A percentile compares a stretch with the other conserved stretches of the same genome.
These are phyloP conservation scores for Colletotrichum sp. DNA, from an alignment of 2,329 filamentous ascomycete genomes.

Conservation along the genomic window DNA sequence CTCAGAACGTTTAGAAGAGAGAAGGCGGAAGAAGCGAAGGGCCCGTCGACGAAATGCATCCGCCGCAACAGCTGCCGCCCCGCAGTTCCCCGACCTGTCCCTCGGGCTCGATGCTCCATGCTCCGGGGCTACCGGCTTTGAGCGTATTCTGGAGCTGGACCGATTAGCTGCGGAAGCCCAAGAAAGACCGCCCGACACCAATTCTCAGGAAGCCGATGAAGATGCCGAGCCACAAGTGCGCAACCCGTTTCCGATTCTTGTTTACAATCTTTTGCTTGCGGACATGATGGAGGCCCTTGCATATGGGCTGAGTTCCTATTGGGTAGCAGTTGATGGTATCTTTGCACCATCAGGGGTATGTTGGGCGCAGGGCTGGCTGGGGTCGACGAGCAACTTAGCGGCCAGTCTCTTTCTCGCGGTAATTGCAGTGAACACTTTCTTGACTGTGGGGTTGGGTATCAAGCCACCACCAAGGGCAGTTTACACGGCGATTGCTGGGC, in stretches of 20 bases:
- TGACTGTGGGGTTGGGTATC: constrained; percentile 55
- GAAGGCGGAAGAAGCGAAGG: background rate
- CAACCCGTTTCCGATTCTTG: constrained; percentile 65
- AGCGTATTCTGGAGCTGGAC: constrained; percentile 1
- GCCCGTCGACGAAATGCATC: background rate
- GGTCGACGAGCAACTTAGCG: constrained; percentile 61
- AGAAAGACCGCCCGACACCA: background rate
- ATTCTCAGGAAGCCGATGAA: background rate
- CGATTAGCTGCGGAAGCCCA: background rate
- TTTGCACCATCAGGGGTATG: constrained; percentile 53
- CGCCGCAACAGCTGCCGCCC: background rate
- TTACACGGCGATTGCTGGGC: constrained; percentile 40
- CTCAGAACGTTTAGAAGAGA: background rate
- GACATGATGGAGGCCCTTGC: constrained; percentile 62
- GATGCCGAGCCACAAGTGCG: background rate
- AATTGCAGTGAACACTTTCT: constrained; percentile 64
- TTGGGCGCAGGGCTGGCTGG: constrained; percentile 60
- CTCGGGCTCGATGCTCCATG: background rate
- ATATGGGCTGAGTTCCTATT: constrained; percentile 60
- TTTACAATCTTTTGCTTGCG: constrained; percentile 64
- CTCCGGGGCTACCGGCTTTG: background rate
- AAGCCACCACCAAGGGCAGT: constrained; percentile 50
- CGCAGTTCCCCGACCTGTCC: background rate
- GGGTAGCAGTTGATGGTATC: constrained; percentile 52
- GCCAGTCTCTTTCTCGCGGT: constrained; percentile 61